Evolutionary conservation across 2,329 filamentous ascomycete species (phyloP), one percentile per base, ranked within the genome.

Genomic region (Microdochium nivale): DNA sequence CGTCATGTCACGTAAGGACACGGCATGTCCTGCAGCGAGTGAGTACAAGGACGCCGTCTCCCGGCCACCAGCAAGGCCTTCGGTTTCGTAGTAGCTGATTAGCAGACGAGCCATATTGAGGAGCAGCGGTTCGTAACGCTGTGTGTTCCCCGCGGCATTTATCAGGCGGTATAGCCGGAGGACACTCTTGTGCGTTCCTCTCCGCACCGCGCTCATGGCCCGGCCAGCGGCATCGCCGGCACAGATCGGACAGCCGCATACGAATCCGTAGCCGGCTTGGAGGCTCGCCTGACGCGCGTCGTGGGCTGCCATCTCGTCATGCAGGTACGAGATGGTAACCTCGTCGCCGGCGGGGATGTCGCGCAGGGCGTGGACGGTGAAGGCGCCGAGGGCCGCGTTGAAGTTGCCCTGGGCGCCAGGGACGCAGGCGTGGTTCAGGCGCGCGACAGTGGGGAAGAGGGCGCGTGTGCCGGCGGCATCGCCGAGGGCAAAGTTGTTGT

Each of bases 321-420:
- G 48, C n/a, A 61, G 48, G 48, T 61, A 61, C 25, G 51, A 56
- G 19, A 61, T 33, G 9, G 51, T 58, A 14, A 61, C 47, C 43
- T 61, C 59, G 51, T 61, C 59, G 35, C 51, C 58, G 2, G 19
- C 27, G 25, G 43, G 25, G 33, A 61, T 61, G 51, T 61, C 58
- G 19, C 58, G 49, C 25, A 54, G 57, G 4, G 59, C 55, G 48
- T 61, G 58, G 10, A 61, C 49, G 43, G 58, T 61, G 49, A 61
- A 60, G 44, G 33, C 51, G 11, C 54, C 50, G 25, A 53, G 23
- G 25, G 27, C 51, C 1, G 52, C 30, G 47, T 59, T 49, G 44
- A 56, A 60, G 52, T 60, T 62, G 35, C 56, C 59, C 50, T 62
- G 60, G 21, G 59, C 53, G 44, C 61, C 61, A 19, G 59, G 60